Base-by-base conservation (phyloP, 805 yeast genomes). In the Candida glaebosa region DNA sequence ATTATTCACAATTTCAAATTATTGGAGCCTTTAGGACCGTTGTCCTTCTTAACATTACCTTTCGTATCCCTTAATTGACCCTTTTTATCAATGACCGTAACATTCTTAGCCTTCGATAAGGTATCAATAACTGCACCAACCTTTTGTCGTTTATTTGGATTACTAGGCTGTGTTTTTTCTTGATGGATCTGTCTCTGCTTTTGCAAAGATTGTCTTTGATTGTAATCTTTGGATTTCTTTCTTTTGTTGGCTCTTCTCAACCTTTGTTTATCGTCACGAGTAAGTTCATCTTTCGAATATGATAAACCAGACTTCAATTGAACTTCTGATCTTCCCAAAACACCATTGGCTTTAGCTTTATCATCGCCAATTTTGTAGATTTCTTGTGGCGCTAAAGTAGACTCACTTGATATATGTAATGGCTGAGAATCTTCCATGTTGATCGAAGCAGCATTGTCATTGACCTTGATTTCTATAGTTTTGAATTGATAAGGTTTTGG, bases 371-470 rank as follows among this genome's bases (percentile, higher is more conserved):
- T 68, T 57, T 73, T 78, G 64, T 83, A 93, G 6, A 93, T 73
- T 65, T 91, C 99, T 67, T 91, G 99, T 31, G 99, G 99, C 2
- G 99, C 99, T 53, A 93, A 73, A 37, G 85, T 78, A 10, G 82
- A 69, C 17, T 82, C 87, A 25, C 77, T 68, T 2, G 93, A 79
- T 67, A 86, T 73, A 28, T 89, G 82, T 43, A 87, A 72, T 38
- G 99, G 99, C 66, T 89, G 97, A 1, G 96, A 93, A 57, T 93
- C 98, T 65, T 91, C 99, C 96, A 91, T 87, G 2, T 83, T 57
- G 38, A 93, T 83, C 2, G 96, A 76, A 4, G 96, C 82, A 42
- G 90, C 84, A 30, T 52, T 55, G 42, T 66, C 72, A 25, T 56
- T 58, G 30, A 89, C 87, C 58, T 84, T 87, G 56, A 93, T 82